These are phyloP conservation scores for Cordyceps javanica DNA, from an alignment of 2,329 filamentous ascomycete genomes.

Conservation along the genomic window DNA sequence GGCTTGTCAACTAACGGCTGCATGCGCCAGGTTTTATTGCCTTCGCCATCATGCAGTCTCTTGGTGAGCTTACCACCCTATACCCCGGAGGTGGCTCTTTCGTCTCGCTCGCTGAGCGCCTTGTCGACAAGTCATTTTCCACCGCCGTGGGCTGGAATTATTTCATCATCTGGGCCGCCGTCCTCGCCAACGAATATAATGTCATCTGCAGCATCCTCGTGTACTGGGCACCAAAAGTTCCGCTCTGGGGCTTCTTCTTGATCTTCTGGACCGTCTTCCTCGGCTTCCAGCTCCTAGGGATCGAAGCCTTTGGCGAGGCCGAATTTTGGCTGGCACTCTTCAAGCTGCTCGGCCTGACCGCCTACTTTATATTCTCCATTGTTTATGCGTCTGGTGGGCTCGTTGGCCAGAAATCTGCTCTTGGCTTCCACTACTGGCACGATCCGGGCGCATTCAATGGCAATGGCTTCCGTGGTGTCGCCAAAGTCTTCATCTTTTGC, in stretches of 20 bases:
- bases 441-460: conserved; percentile 62
- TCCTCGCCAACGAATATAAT: conserved; percentile 67
- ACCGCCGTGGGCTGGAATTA: conserved; percentile 68
- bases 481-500: conserved; percentile 62
- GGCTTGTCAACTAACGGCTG: conserved; percentile 15
- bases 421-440: conserved; percentile 68
- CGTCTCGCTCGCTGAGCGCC: conserved; percentile 62
- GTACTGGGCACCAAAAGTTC: conserved; percentile 58
- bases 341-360: conserved; percentile 63
- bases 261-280: conserved; percentile 71
- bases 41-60: conserved; percentile 61
- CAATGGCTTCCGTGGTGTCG: conserved; percentile 60
- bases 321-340: conserved; percentile 74
- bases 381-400: conserved; percentile 65
- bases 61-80: conserved; percentile 68
- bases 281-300: conserved; percentile 62
- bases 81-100: conserved; percentile 68
- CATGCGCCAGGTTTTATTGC: conserved; percentile 50
- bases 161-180: conserved; percentile 60
- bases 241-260: conserved; percentile 62
- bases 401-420: conserved; percentile 45
- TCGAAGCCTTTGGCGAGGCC: conserved; percentile 69
- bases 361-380: conserved; percentile 69
- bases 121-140: conserved; percentile 64
- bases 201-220: conserved; percentile 59